Evolutionary conservation across 2,329 filamentous ascomycete species (phyloP).

Genomic region (Byssoonygena ceratinophila): DNA sequence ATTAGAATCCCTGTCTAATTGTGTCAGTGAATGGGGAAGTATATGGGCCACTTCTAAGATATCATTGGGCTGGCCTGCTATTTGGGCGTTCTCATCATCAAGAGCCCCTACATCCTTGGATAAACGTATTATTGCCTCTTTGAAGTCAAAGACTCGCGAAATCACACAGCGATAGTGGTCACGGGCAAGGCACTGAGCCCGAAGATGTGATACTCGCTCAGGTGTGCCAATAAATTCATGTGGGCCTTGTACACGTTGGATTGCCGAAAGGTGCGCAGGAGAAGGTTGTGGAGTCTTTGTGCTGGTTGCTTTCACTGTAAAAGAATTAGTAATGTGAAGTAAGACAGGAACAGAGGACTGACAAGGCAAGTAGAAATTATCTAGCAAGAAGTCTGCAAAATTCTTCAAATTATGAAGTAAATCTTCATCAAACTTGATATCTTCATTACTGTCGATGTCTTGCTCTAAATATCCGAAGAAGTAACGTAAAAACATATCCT

Average conservation of each 20-base stretch:
- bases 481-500: not conserved
- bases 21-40: constrained; percentile 19
- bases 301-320: constrained; percentile 15
- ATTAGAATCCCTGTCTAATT: not conserved
- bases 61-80: constrained; percentile 11
- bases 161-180: constrained; percentile 19
- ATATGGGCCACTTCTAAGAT: constrained; percentile 18
- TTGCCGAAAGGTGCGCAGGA: constrained; percentile 15
- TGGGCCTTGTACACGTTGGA: constrained; percentile 9
- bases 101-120: constrained; percentile 10
- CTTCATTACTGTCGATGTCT: too few species aligned
- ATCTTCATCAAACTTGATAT: too few species aligned
- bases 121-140: constrained; percentile 16
- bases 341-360: not conserved
- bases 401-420: too few species aligned
- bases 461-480: too few species aligned
- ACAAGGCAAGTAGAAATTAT: constrained; percentile 17
- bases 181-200: constrained; percentile 14
- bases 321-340: not conserved
- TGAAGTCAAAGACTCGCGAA: constrained; percentile 15
- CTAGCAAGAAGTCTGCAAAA: constrained; percentile 17
- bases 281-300: constrained; percentile 17
- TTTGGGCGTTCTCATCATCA: constrained; percentile 17
- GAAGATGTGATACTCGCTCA: constrained; percentile 2
- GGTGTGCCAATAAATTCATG: constrained; percentile 6